Evolutionary conservation across 2,329 filamentous ascomycete species (phyloP), one percentile per base, ranked within the genome.

Genomic region (Colletotrichum euphorbiae): DNA sequence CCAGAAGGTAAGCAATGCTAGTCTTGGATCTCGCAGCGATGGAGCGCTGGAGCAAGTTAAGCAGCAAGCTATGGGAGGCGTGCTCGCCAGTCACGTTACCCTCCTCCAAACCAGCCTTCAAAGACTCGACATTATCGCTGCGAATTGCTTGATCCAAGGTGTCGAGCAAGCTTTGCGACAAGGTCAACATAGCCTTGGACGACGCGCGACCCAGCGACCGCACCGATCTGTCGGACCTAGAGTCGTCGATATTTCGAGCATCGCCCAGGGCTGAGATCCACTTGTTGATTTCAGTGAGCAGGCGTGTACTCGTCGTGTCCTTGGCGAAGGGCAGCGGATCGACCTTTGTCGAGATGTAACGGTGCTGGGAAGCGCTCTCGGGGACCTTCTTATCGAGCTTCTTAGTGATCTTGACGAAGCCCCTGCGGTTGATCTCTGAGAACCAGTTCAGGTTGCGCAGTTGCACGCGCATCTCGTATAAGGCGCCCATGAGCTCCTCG

Each of bases 381-480:
- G 91, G 86, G 3, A 98, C 88, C 81, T 97, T 98, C 82, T 99
- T 99, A 81, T 99, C 96, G 51, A 98, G 84, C 81, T 99, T 99
- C 84, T 99, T 99, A 58, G 96, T 97, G 79, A 99, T 99, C 82
- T 99, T 99, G 78, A 97, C 89, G 75, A 99, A 99, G 2, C 96
- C 96, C 71, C 93, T 87, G 59, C 94, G 89, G 79, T 99, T 99
- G 75, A 98, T 95, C 80, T 98, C 95, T 56, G 94, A 95, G 77
- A 98, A 99, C 94, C 94, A 98, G 78, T 97, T 93, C 59, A 99
- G 84, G 75, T 98, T 98, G 68, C 96, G 88, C 72, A 98, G 81
- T 76, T 97, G 93, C 59, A 90, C 91, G 65, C 96, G 89, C 69
- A 98, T 85, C 80, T 99, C 96, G 36, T 98, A 87, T 57, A 99